These are phyloP conservation scores for Cyclotella kingstonii DNA, from an alignment of 108 stramenopile genomes.

Conservation along the genomic window DNA sequence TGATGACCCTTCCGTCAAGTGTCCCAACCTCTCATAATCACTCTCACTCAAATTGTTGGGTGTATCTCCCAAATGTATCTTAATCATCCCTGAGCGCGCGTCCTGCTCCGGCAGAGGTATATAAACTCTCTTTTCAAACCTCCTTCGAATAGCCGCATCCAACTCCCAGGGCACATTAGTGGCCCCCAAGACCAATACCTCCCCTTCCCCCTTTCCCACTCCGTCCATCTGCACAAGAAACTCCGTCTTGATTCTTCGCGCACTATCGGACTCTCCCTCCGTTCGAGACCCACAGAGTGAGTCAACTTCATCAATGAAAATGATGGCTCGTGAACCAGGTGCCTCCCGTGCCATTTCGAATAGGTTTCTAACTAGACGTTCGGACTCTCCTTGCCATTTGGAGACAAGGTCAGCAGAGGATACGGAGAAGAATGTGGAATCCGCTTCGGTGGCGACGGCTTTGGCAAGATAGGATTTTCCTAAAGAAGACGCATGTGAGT, in stretches of 20 bases:
- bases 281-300: conserved; percentile 87
- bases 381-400: conserved; percentile 99
- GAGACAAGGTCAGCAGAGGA: conserved; percentile 94
- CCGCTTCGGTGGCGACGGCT: conserved; percentile 99
- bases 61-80: conserved; percentile 91
- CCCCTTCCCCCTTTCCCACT: conserved; percentile 81
- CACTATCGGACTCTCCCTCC: conserved; percentile 92
- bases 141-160: conserved; percentile 98
- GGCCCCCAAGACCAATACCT: conserved; percentile 91
- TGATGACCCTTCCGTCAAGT: conserved; percentile 80
- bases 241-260: conserved; percentile 96
- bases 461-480: conserved; percentile 98
- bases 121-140: conserved; percentile 99
- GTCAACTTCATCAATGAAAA: conserved; percentile 98
- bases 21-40: conserved; percentile 84
- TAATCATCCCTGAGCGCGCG: conserved; percentile 90
- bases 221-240: conserved; percentile 99
- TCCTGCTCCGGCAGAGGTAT: conserved; percentile 94
- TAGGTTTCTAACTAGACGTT: conserved; percentile 94
- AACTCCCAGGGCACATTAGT: conserved; percentile 99
- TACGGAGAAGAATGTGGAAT: conserved; percentile 96
- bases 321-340: conserved; percentile 83
- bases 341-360: conserved; percentile 98
- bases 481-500: not conserved
- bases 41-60: conserved; percentile 78